These are phyloP conservation scores for Quercus lobata DNA, from an alignment of 331 rosid species.

Conservation along the genomic window DNA sequence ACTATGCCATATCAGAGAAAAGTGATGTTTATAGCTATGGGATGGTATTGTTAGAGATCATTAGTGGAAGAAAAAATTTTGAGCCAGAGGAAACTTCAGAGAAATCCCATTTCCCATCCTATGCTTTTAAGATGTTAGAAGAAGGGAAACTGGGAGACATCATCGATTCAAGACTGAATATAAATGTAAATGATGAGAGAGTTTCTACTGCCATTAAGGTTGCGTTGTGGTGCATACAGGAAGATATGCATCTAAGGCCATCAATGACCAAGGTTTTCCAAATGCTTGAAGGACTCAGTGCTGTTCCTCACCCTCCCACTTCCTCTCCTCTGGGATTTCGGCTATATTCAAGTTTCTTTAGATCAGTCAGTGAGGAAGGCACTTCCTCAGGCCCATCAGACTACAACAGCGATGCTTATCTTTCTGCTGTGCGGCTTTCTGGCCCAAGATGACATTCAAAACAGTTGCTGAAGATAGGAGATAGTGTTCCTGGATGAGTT, in stretches of 20 bases:
- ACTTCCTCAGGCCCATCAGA: conserved; percentile 63
- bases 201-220: conserved; percentile 44
- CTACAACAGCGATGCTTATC: conserved; percentile 43
- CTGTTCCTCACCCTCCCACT: conserved; percentile 50
- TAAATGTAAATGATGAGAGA: conserved; percentile 40
- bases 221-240: conserved; percentile 74
- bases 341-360: conserved; percentile 33
- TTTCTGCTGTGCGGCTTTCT: conserved; percentile 56
- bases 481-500: neutral
- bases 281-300: conserved; percentile 64
- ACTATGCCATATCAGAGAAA: conserved; percentile 73
- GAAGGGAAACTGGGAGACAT: conserved; percentile 50
- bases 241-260: conserved; percentile 66
- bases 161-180: conserved; percentile 36
- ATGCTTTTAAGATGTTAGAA: conserved; percentile 61
- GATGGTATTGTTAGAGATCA: conserved; percentile 66
- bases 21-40: conserved; percentile 73
- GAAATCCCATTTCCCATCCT: conserved; percentile 61
- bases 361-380: conserved; percentile 40
- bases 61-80: conserved; percentile 62
- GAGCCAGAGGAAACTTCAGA: conserved; percentile 44
- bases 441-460: conserved; percentile 53
- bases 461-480: conserved; percentile 5
- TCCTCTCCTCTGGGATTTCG: conserved; percentile 43
- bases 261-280: conserved; percentile 65